A percentile compares a stretch with the other conserved stretches of the same genome.
These are phyloP conservation scores for Aureobasidium sp. DNA, from an alignment of 2,329 filamentous ascomycete species.

Conservation along the genomic window DNA sequence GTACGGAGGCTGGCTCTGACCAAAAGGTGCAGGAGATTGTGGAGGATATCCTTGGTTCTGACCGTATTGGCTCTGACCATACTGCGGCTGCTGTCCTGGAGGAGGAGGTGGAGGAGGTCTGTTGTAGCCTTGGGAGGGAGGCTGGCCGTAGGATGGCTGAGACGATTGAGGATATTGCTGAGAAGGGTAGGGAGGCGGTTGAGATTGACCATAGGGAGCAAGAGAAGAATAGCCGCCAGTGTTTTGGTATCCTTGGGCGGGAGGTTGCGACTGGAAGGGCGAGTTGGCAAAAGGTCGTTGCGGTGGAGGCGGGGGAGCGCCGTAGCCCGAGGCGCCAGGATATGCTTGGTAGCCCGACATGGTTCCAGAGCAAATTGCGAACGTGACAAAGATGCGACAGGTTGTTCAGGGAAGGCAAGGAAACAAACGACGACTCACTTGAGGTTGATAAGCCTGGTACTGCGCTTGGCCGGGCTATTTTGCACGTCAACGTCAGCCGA, in stretches of 20 bases:
- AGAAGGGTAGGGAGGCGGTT: constrained; percentile 21
- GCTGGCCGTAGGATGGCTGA: constrained; percentile 15
- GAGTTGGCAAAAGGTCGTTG: constrained; percentile 30
- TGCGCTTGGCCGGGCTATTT: constrained; percentile 32
- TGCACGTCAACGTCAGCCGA: constrained; percentile 21
- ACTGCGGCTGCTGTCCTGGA: constrained; percentile 21
- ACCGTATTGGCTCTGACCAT: constrained; percentile 6
- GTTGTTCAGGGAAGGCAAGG: constrained; percentile 22
- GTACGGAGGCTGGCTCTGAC: neutral
- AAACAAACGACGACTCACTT: constrained; percentile 23
- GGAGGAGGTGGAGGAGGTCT: constrained; percentile 18
- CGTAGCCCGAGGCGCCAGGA: constrained; percentile 23
- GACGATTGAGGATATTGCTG: constrained; percentile 23
- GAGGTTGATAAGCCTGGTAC: constrained; percentile 46
- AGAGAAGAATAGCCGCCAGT: constrained; percentile 27
- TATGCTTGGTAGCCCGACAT: constrained; percentile 17
- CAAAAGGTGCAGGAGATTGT: constrained; percentile 3
- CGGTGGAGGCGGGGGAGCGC: constrained; percentile 32
- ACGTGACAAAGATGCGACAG: constrained; percentile 8
- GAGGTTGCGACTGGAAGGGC: constrained; percentile 20
- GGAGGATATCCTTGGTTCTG: neutral
- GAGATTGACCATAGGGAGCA: constrained; percentile 24
- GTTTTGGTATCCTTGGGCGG: constrained; percentile 5
- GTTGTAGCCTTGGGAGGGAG: constrained; percentile 18
- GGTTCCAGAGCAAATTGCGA: neutral